These are phyloP conservation scores for Chrysopogon serrulatus DNA, from an alignment of 176 grass and related monocot species.

Conservation along the genomic window DNA sequence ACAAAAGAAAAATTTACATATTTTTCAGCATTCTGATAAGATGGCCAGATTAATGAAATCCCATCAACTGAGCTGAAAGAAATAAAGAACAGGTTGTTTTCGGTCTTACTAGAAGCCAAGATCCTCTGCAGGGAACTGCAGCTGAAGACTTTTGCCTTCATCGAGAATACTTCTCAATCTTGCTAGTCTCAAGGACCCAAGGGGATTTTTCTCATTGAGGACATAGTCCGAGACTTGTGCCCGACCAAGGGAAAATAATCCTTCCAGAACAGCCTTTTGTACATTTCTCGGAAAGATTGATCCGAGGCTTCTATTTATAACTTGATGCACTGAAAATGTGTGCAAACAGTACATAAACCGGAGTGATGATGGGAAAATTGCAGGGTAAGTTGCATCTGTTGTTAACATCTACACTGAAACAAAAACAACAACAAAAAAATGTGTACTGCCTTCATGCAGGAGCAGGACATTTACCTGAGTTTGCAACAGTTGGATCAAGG, in stretches of 20 bases:
- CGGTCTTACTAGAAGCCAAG: conserved; percentile 79
- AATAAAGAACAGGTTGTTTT: not conserved
- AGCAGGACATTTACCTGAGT: conserved; percentile 55
- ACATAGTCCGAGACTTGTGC: conserved; percentile 82
- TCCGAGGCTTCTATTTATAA: conserved; percentile 69
- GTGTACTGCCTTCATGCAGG: not conserved
- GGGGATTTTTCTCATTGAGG: conserved; percentile 81
- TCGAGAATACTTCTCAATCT: conserved; percentile 82
- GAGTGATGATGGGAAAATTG: not conserved
- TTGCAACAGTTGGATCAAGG: conserved; percentile 88
- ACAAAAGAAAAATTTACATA: not conserved
- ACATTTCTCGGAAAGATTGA: conserved; percentile 65
- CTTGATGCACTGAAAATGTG: conserved; percentile 60
- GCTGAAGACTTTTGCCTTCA: conserved; percentile 90
- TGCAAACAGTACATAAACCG: not conserved
- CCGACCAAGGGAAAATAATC: conserved; percentile 78
- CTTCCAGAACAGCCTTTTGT: conserved; percentile 69
- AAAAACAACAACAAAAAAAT: conserved; percentile 14
- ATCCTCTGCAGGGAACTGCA: conserved; percentile 97
- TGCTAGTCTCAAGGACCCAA: conserved; percentile 62
- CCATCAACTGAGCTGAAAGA: not conserved
- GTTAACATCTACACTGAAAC: not conserved
- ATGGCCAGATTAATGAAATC: not conserved
- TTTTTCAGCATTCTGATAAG: not conserved
- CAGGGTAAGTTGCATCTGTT: not conserved